phyloP scores from a whole-genome alignment of 1,284 basidiomycete genomes.

The Schizophyllum amplum region DNA sequence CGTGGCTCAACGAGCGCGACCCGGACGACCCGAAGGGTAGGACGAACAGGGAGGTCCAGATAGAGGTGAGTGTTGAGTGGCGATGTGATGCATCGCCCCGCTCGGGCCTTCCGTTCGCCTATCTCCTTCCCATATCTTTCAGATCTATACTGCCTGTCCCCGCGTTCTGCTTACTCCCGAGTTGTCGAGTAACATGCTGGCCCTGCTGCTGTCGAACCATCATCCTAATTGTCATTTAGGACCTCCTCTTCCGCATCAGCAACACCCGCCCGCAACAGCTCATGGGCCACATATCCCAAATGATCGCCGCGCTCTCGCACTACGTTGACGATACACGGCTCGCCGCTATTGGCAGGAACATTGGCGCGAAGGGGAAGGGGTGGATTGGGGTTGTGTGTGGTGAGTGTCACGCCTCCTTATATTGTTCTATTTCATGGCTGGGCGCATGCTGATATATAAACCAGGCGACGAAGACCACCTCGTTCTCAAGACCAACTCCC shows the following conservation, averaged over 20 bases:
- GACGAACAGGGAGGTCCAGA: slow-evolving; percentile 56
- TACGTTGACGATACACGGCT: slow-evolving; percentile 51
- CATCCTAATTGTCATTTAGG: not conserved
- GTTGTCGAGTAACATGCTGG: no score
- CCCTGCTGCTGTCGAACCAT: no score
- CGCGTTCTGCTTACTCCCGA: no score
- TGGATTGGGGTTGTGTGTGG: not conserved
- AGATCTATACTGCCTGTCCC: slow-evolving; percentile 44
- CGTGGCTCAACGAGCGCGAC: slow-evolving; percentile 43
- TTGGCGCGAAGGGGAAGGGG: slow-evolving; percentile 30
- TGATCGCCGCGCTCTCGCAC: slow-evolving; percentile 68
- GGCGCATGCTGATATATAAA: slow-evolving; percentile 6
- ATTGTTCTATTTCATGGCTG: not conserved
- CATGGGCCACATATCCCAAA: slow-evolving; percentile 66
- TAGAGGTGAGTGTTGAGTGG: slow-evolving; percentile 34
- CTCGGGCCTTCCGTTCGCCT: no score
- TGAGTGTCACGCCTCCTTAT: slow-evolving; percentile 18
- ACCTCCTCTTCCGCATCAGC: not conserved
- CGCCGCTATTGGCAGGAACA: slow-evolving; percentile 40
- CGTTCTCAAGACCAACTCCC: slow-evolving; percentile 50
- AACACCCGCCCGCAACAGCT: slow-evolving; percentile 34
- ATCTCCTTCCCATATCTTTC: slow-evolving; percentile 42
- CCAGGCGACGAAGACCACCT: slow-evolving; percentile 69
- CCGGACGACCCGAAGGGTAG: slow-evolving; percentile 40
- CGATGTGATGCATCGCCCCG: no score